Evolutionary conservation across 371 early-diverging fungal genomes (phyloP), one percentile per base, ranked within the genome.

Genomic region (Mortierella sp.): DNA sequence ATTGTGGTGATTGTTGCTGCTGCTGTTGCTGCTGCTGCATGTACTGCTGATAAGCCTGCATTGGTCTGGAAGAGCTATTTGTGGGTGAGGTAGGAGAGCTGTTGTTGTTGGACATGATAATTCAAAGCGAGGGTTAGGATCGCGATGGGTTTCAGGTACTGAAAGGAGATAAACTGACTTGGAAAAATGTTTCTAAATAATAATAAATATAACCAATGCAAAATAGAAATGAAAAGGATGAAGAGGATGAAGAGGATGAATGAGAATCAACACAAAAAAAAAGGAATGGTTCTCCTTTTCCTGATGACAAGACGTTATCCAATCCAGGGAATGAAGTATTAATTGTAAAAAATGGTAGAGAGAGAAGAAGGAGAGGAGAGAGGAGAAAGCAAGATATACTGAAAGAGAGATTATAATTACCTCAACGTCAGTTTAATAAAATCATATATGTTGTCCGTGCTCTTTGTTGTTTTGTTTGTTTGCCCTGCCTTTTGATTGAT

Each of bases 1-100:
- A 47, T 35, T 55, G 66, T 22, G 53, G 66, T 19, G n/a, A 32
- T 9, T 54, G 34, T 29, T 54, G 40, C 3, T 53, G 51, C 12
- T 66, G 66, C 3, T 66, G 59, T 23, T 70, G 64, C 9, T 66
- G 67, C 26, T 66, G 67, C 26, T 68, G 68, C 55, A 34, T 31
- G 32, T 45, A 56, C 22, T 61, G 62, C 17, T 69, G 69, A 4
- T 72, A 66, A 5, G 66, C 47, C 40, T 62, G 72, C 61, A 65
- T 64, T 22, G 49, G 45, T 10, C 68, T 43, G 9, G 63, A 28
- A 3, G 64, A 47, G 8, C 43, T 61, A 26, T 29, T 54, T 19
- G 61, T 65, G 17, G 72, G 61, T 2, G 65, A 66, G 60, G 54
- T 45, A 8, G 70, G 62, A 28, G 69, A 10, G 4, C 43, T 3